phyloP scores from a whole-genome alignment of 768 basidiomycete species.

The Pisolithus sp. region DNA sequence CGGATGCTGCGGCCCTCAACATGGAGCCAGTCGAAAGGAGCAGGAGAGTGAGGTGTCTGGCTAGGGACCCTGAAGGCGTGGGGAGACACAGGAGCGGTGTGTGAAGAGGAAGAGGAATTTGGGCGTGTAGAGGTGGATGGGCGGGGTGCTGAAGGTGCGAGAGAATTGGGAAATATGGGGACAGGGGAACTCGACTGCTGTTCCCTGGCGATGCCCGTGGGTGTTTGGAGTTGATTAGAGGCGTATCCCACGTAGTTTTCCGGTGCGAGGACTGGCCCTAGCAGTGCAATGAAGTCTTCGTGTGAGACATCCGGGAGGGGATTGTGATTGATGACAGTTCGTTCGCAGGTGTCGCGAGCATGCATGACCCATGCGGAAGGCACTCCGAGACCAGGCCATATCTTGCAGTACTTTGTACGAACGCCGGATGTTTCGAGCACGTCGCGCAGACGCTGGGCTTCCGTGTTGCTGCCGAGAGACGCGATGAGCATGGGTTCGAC shows the following conservation, averaged over 20 bases:
- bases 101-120: constrained; percentile 23
- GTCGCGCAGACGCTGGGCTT: constrained; percentile 54
- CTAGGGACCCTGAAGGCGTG: constrained; percentile 20
- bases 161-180: constrained; percentile 19
- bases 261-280: constrained; percentile 76
- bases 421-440: constrained; percentile 66
- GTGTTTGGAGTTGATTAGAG: constrained; percentile 13
- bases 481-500: constrained; percentile 62
- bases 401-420: constrained; percentile 65
- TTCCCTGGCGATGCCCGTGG: constrained; percentile 16
- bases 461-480: constrained; percentile 64
- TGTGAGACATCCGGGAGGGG: constrained; percentile 82
- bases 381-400: constrained; percentile 65
- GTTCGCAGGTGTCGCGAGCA: constrained; percentile 57
- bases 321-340: constrained; percentile 80
- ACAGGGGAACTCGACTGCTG: constrained; percentile 25
- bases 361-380: constrained; percentile 80
- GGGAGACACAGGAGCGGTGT: constrained; percentile 9
- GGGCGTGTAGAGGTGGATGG: constrained; percentile 30
- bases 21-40: constrained; percentile 84
- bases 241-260: constrained; percentile 56
- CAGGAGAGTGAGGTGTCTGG: constrained; percentile 51
- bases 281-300: constrained; percentile 74
- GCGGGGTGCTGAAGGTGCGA: constrained; percentile 24
- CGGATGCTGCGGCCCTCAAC: constrained; percentile 78